These are phyloP conservation scores for Heliocybe sulcata DNA, from an alignment of 1,284 basidiomycete species.

Conservation along the genomic window DNA sequence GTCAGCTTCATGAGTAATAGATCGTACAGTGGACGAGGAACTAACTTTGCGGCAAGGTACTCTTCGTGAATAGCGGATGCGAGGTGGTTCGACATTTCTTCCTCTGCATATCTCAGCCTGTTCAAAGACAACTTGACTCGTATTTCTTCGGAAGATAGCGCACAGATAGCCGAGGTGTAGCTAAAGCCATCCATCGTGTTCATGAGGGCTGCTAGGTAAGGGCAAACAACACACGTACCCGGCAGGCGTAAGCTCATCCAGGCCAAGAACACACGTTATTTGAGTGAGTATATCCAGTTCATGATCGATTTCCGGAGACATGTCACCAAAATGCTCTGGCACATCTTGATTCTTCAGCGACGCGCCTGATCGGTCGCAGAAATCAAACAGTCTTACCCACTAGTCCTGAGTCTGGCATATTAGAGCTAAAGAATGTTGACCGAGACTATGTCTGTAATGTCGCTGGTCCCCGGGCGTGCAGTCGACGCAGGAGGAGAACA, in stretches of 20 bases:
- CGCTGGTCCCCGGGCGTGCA: too few relatives aligned
- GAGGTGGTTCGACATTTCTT: slow-evolving; percentile 28
- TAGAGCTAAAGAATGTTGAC: too few relatives aligned
- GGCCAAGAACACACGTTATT: slow-evolving; percentile 14
- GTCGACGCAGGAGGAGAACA: too few relatives aligned
- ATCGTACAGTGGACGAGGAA: background rate
- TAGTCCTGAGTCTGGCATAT: too few relatives aligned
- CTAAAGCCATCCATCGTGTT: slow-evolving; percentile 19
- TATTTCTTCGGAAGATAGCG: slow-evolving; percentile 25
- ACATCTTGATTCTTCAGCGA: background rate
- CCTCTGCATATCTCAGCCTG: slow-evolving; percentile 25
- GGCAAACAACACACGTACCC: slow-evolving; percentile 9
- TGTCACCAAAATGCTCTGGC: background rate
- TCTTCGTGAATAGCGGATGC: slow-evolving; percentile 25
- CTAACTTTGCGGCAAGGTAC: slow-evolving; percentile 28
- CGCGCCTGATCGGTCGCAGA: background rate
- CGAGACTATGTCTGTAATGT: too few relatives aligned
- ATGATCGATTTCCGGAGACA: slow-evolving; percentile 5
- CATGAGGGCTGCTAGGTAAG: too few relatives aligned
- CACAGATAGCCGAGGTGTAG: slow-evolving; percentile 27
- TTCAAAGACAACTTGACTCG: slow-evolving; percentile 23
- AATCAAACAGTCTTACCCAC: too few relatives aligned
- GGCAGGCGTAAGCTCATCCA: slow-evolving; percentile 18
- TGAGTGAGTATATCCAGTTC: slow-evolving; percentile 12
- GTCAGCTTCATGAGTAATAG: background rate